Evolutionary conservation across 768 basidiomycete genomes (phyloP).

Genomic region (Cystobasidium ongulense): DNA sequence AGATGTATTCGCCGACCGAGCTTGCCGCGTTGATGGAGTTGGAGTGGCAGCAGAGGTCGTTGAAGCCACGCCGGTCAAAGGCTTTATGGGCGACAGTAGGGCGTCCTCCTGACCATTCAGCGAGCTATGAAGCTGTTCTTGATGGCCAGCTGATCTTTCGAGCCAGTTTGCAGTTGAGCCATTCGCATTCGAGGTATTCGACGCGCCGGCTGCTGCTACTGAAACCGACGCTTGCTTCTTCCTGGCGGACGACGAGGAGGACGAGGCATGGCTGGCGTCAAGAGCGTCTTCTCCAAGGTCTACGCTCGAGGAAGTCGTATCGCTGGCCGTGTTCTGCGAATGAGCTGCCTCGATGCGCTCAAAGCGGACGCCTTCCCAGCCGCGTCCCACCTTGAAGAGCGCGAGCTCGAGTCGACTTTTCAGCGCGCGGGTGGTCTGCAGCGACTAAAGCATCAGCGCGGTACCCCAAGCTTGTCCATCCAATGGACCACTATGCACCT

Average conservation of each 20-base stretch:
- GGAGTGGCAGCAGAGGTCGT: neutral
- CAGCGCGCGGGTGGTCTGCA: constrained; percentile 39
- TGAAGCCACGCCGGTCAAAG: neutral
- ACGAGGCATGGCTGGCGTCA: neutral
- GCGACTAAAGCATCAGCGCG: neutral
- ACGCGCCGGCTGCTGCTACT: neutral
- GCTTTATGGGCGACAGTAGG: neutral
- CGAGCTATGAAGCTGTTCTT: neutral
- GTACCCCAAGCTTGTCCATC: neutral
- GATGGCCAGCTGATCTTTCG: neutral
- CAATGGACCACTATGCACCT: neutral
- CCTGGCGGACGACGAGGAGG: neutral
- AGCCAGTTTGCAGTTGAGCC: neutral
- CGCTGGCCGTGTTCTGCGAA: neutral
- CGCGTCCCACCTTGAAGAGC: constrained; percentile 37
- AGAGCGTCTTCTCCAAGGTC: neutral
- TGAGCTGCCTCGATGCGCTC: constrained; percentile 37
- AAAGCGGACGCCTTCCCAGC: constrained; percentile 35
- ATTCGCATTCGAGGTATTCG: neutral
- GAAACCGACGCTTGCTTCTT: neutral
- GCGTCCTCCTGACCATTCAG: neutral
- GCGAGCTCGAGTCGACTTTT: constrained; percentile 38
- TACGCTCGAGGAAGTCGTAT: neutral
- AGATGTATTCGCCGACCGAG: neutral
- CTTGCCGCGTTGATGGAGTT: neutral